Base-by-base conservation (phyloP, 345 rosid species). In the Rhizophora apiculata region DNA sequence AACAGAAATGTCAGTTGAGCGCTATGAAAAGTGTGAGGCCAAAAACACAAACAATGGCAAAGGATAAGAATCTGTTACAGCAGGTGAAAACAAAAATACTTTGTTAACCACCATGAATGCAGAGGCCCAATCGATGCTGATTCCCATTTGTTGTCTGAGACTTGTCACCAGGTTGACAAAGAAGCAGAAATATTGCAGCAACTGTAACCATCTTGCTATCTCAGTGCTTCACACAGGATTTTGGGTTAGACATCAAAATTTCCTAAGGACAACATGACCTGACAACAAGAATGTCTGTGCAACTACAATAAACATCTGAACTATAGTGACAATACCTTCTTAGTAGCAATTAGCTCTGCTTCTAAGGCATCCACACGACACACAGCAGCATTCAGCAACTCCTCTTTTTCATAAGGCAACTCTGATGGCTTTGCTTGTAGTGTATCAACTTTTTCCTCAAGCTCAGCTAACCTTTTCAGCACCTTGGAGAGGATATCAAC, bases 321-420 rank as follows among this genome's bases (percentile, higher is more conserved):
- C 32, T 9, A 62, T 43, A 19, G 68, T 16, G 27, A 58, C 3
- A 11, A 4, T 78, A 96, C 99, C 99, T 96, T 90, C 70, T 96
- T 96, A 48, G 99, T 90, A 69, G 99, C 90, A 81, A 96, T 96
- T 65, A 96, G 88, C 82, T 96, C 99, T 5, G 99, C 99, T 85
- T 96, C 99, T 54, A 96, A 80, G 27, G 95, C 98, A 72, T 96
- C 99, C 67, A 96, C 98, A 18, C 98, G 97, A 69, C 95, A 96
- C 60, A 96, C 97, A 62, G 98, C 98, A 63, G 98, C 99, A 73
- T 89, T 90, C 71, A 96, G 84, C 80, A 96, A 73, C 74, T 96
- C 99, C 82, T 77, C 99, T 86, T 96, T 96, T 85, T 96, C 98
- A 13, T 62, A 87, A 67, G 99, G 99, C 99, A 96, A 92, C 84